Evolutionary conservation across 2,329 filamentous ascomycete genomes (phyloP).

Genomic region (Chaetomiaceae sp.): DNA sequence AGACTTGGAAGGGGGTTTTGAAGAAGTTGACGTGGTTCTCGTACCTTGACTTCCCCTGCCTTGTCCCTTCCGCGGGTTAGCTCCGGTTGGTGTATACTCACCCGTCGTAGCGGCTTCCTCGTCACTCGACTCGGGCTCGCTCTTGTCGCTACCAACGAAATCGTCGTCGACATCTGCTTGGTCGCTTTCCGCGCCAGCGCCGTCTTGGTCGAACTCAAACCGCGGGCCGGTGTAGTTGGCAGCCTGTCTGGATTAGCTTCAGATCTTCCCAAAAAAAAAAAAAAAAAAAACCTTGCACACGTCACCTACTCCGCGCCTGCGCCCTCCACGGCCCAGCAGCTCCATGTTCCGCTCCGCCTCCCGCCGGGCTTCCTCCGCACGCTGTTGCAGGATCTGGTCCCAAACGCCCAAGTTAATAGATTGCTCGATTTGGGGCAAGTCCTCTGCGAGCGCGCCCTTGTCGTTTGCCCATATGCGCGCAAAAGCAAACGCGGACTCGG

Average conservation of each 20-base stretch:
- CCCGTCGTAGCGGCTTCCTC: conserved; percentile 17
- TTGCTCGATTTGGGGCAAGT: conserved; percentile 52
- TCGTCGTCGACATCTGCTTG: conserved; percentile 29
- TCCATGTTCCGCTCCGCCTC: conserved; percentile 66
- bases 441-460: conserved; percentile 60
- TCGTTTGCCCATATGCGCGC: conserved; percentile 92
- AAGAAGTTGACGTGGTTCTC: conserved; percentile 13
- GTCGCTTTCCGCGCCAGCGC: conserved; percentile 22
- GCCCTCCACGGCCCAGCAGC: conserved; percentile 79
- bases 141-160: conserved; percentile 27
- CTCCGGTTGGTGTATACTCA: conserved; percentile 14
- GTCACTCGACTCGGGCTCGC: conserved; percentile 26
- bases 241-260: conserved; percentile 25
- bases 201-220: conserved; percentile 27
- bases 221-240: conserved; percentile 26
- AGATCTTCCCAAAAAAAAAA: too few species aligned
- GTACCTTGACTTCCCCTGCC: conserved; percentile 26
- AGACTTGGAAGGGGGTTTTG: conserved; percentile 9
- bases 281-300: too few species aligned
- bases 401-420: conserved; percentile 68
- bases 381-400: conserved; percentile 82
- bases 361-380: conserved; percentile 72
- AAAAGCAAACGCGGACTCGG: conserved; percentile 81
- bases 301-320: conserved; percentile 56
- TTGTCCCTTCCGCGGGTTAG: conserved; percentile 19